phyloP scores from a whole-genome alignment of 2,329 filamentous ascomycete species.

The Verticillium alfalfae region DNA sequence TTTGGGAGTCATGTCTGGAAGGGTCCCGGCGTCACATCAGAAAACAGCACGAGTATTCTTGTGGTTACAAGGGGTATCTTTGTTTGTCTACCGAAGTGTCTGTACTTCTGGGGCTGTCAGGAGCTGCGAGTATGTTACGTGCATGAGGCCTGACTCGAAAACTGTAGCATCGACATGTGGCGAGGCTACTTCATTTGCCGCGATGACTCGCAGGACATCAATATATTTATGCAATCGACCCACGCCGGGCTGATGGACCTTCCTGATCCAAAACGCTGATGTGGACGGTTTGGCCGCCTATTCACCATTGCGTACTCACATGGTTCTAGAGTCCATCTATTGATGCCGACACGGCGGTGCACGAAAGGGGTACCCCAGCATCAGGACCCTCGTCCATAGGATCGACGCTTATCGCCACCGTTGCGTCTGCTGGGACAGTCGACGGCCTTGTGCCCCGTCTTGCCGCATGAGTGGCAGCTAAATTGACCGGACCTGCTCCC shows the following conservation, averaged over 20 bases:
- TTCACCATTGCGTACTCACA: not conserved
- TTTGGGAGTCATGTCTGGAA: not conserved
- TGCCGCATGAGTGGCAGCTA: slow-evolving; percentile 57
- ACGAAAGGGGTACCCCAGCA: not conserved
- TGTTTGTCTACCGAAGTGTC: not conserved
- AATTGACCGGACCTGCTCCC: slow-evolving; percentile 16
- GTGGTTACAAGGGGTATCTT: not conserved
- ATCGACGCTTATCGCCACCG: not conserved
- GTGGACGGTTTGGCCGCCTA: not conserved
- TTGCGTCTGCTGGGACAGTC: slow-evolving; percentile 41
- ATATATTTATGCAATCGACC: not conserved
- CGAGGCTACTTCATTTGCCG: not conserved
- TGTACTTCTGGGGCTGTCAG: not conserved
- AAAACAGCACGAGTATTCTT: not conserved
- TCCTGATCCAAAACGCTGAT: not conserved
- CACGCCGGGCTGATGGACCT: not conserved
- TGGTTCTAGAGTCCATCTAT: not conserved
- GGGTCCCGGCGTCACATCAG: not conserved
- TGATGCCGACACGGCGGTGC: not conserved
- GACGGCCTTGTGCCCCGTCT: slow-evolving; percentile 52
- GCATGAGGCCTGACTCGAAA: not conserved
- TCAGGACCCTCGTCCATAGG: not conserved
- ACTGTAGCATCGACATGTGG: not conserved
- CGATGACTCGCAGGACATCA: not conserved
- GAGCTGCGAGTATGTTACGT: not conserved